Evolutionary conservation across 306 rosid species (phyloP), one percentile per base, ranked within the genome.

Genomic region (Vicia villosa): DNA sequence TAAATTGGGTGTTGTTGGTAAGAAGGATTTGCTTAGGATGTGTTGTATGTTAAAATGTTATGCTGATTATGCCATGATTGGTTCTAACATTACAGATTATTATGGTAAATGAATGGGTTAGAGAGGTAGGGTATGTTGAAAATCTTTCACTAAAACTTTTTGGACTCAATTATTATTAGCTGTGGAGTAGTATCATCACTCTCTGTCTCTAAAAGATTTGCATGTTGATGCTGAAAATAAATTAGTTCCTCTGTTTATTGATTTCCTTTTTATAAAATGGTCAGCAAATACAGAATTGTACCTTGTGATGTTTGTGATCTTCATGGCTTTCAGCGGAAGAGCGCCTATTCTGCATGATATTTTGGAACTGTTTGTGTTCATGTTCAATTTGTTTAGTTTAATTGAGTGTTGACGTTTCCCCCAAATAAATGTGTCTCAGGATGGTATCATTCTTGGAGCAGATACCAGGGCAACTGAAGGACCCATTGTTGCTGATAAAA

Each of bases 401-500:
- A 47, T 77, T 58, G 5, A 42, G 69, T 17, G n/a, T 21, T 38
- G 10, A 57, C 16, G 36, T 55, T 68, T 57, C 49, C 51, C 26
- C 13, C 36, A 32, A 58, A 58, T 37, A 47, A 58, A 36, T 50
- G 30, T 69, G 51, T 7, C 68, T 66, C 74, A 93, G 98, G 94
- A 93, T 83, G 98, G 98, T 30, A 88, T 90, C 62, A 85, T 90
- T 84, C 98, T 93, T 74, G 98, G 98, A 83, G 98, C 97, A 43
- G 96, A 91, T 83, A 91, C 97, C 4, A 83, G 96, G 72, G 97
- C 97, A 50, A 89, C 94, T 24, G 96, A 89, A 80, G 97, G 97
- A 19, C 96, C 96, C 70, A 89, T 87, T 67, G 97, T 91, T 21
- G 84, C 88, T 50, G 97, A 91, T 72, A 91, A 91, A 69, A 91